Evolutionary conservation across 2,329 filamentous ascomycete genomes (phyloP), one percentile per base, ranked within the genome.

Genomic region (Fusarium zealandicum): DNA sequence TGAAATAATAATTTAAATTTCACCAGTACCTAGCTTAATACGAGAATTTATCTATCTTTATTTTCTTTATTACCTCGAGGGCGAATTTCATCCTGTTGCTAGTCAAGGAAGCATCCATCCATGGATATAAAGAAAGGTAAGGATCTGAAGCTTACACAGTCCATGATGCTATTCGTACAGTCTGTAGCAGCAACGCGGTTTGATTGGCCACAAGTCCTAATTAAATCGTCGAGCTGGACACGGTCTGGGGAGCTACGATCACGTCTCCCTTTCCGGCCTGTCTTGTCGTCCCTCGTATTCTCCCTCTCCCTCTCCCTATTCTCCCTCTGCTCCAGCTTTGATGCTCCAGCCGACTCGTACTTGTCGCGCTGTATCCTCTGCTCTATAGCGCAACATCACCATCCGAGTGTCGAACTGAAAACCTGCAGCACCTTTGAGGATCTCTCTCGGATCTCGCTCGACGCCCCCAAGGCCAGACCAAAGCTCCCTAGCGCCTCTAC

Each of bases 401-500:
- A n/a, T 30, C 40, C 22, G 30, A 43, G 44, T 35, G 25, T 37
- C 43, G 36, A 57, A 28, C 32, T 25, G 14, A 54, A 54, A 25
- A 10, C 25, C 20, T 40, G 16, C 27, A 13, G 20, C 18, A 17
- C 7, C 38, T 37, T 22, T 3, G 10, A 31, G 22, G 12, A 33
- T 17, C 33, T 39, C 42, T 31, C 20, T 13, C 17, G 20, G 22
- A 46, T 33, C 22, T 35, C 35, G 42, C 31, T 42, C 45, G 32
- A 63, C 31, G 50, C 45, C 20, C 41, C 49, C 22, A 52, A 52
- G 59, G 46, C 54, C 49, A 33, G 45, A 56, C 50, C 59, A 48
- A 49, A 49, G 76, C 58, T 59, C 74, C 36, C 69, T 62, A 56
- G 51, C 50, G 49, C 41, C 46, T 39, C 36, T 47, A 60, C 42